Conservation (phyloP, 495 filamentous ascomycete genomes). For the Aspergillus ellipticus region DNA sequence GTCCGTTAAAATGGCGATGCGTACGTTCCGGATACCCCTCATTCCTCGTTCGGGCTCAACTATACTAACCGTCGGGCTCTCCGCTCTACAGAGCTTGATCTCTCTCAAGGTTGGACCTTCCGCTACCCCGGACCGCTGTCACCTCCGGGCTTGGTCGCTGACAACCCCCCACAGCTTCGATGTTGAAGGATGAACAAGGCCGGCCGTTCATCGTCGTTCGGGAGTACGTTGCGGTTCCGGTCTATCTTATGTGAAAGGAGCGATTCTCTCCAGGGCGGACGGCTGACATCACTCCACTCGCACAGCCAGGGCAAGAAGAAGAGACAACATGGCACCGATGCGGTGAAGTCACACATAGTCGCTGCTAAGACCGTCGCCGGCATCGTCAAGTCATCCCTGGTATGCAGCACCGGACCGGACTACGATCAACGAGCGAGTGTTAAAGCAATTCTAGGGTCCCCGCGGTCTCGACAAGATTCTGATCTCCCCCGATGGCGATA, state of each 20-base stretch:
- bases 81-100: conserved; percentile 58
- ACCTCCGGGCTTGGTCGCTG: conserved; percentile 14
- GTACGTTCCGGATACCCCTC: conserved; percentile 49
- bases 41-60: conserved; percentile 31
- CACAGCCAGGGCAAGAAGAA: conserved; percentile 95
- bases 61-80: conserved; percentile 25
- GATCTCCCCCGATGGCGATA: conserved; percentile 97
- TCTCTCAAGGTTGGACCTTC: conserved; percentile 60
- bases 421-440: conserved; percentile 9
- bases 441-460: conserved; percentile 59
- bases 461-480: conserved; percentile 98
- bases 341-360: conserved; percentile 96
- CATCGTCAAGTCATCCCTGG: conserved; percentile 94
- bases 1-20: conserved; percentile 60
- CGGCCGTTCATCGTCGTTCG: conserved; percentile 97
- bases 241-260: neutral
- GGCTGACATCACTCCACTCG: conserved; percentile 16
- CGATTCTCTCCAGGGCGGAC: conserved; percentile 4
- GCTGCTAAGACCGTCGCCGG: conserved; percentile 93
- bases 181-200: conserved; percentile 90
- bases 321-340: conserved; percentile 91
- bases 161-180: conserved; percentile 53
- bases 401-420: conserved; percentile 23
- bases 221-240: conserved; percentile 66
- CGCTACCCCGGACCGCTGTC: neutral